Evolutionary conservation across 768 basidiomycete species (phyloP).

Genomic region (Rhodotorula sphaerocarpa): DNA sequence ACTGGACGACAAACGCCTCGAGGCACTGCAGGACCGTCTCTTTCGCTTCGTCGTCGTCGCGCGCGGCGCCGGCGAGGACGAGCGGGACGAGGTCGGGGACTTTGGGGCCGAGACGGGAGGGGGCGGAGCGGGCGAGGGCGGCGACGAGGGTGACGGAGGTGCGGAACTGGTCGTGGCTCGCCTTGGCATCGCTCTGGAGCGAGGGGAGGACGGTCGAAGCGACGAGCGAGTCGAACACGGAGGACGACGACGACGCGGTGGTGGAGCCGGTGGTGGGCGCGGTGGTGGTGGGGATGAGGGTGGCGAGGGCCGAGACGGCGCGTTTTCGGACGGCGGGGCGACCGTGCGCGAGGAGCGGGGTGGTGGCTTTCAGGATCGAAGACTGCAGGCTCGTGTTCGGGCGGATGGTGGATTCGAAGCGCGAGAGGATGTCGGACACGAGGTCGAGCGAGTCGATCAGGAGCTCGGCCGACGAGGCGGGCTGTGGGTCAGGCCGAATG

Average conservation of each 20-base stretch:
- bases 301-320: constrained; percentile 64
- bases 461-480: constrained; percentile 42
- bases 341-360: constrained; percentile 54
- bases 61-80: constrained; percentile 59
- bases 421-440: constrained; percentile 40
- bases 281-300: constrained; percentile 12
- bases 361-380: constrained; percentile 68
- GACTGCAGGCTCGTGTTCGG: constrained; percentile 53
- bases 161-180: constrained; percentile 20
- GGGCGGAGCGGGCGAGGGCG: constrained; percentile 54
- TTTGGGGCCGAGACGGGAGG: constrained; percentile 34
- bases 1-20: constrained; percentile 73
- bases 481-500: constrained; percentile 24
- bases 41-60: constrained; percentile 72
- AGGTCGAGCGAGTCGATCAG: constrained; percentile 42
- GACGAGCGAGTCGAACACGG: constrained; percentile 25
- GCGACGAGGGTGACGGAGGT: constrained; percentile 55
- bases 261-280: not conserved
- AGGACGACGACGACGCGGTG: not conserved
- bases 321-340: constrained; percentile 87
- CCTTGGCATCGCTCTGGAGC: not conserved
- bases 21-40: constrained; percentile 69
- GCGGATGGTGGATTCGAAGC: constrained; percentile 36
- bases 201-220: constrained; percentile 18
- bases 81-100: constrained; percentile 53